Conservation (phyloP, 768 basidiomycete species). For the Mycena galericulata region DNA sequence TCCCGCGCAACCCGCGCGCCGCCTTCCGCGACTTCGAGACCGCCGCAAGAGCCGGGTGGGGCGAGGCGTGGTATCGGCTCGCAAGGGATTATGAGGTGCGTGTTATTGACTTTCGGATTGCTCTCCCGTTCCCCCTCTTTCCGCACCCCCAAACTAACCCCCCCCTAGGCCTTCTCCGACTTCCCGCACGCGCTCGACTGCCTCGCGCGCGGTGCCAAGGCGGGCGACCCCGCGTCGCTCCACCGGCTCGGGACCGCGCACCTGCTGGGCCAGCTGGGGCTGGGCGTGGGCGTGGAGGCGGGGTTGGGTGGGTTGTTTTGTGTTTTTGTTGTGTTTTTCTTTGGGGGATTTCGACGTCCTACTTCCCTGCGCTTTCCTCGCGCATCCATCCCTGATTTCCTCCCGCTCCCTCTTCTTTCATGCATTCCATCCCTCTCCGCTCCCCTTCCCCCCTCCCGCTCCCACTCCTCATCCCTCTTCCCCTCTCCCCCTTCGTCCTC, state of each 20-base stretch:
- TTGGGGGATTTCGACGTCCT: no score
- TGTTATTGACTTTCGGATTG: background rate
- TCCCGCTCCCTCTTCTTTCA: background rate
- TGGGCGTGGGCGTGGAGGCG: constrained; percentile 59
- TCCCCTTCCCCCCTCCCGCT: no score
- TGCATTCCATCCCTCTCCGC: no score
- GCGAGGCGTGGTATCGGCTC: constrained; percentile 90
- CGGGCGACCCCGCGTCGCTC: constrained; percentile 57
- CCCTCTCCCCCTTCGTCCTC: no score
- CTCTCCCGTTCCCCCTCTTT: no score
- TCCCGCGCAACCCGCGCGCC: constrained; percentile 74
- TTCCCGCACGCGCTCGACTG: constrained; percentile 80
- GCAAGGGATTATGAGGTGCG: constrained; percentile 89
- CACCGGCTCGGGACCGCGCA: constrained; percentile 91
- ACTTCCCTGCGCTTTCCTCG: no score
- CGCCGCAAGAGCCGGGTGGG: constrained; percentile 82
- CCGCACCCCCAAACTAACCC: no score
- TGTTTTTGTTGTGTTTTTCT: constrained; percentile 52
- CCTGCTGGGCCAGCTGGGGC: constrained; percentile 86
- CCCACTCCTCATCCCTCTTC: no score
- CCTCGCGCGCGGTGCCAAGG: constrained; percentile 84
- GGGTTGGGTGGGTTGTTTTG: no score
- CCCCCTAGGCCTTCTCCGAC: constrained; percentile 67
- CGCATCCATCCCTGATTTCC: no score
- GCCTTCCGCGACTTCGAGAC: constrained; percentile 94